Evolutionary conservation across 352 stramenopile genomes (phyloP), one percentile per base, ranked within the genome.

Genomic region (Elongisporangium undulatum): DNA sequence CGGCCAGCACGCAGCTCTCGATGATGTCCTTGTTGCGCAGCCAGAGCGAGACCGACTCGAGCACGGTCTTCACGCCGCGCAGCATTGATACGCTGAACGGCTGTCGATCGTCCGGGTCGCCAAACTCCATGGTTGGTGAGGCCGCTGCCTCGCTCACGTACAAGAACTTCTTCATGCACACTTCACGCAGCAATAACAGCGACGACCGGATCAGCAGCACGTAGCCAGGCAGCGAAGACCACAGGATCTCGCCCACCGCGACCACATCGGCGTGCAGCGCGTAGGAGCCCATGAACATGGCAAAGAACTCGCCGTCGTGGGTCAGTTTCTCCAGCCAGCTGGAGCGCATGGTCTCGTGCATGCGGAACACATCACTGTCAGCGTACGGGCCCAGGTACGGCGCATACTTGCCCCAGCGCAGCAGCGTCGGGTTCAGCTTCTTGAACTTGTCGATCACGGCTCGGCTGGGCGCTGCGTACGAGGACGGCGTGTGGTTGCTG

Each of bases 231-330:
- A 91, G 49, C n/a, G 67, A 69, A 21, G 64, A 68, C 79, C 76
- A 89, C 9, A 85, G 53, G 2, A 81, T 58, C 7, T 69, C 71
- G 4, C 62, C 69, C 3, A 74, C 50, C 13, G 68, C 68, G 13
- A 75, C 77, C 12, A 70, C 69, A 1, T 85, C 72, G 8, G 70
- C 74, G 39, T 90, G 77, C 26, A 79, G 70, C 22, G 67, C 69
- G 29, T 85, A 78, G 48, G 73, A 74, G 0, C 72, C 66, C 79
- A 93, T 88, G 63, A 93, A 93, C 17, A 71, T 75, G 17, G 73
- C 72, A 52, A 85, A 93, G 56, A 90, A 90, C 53, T 92, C 83
- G 54, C 81, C 81, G 45, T 90, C 82, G 22, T 83, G 68, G 8
- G 68, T 81, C 6, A 93, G 60, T 59, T 75, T 79, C n/a, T 71